Evolutionary conservation across 2,329 filamentous ascomycete genomes (phyloP), one percentile per base, ranked within the genome.

Genomic region (Shiraia bambusicola): DNA sequence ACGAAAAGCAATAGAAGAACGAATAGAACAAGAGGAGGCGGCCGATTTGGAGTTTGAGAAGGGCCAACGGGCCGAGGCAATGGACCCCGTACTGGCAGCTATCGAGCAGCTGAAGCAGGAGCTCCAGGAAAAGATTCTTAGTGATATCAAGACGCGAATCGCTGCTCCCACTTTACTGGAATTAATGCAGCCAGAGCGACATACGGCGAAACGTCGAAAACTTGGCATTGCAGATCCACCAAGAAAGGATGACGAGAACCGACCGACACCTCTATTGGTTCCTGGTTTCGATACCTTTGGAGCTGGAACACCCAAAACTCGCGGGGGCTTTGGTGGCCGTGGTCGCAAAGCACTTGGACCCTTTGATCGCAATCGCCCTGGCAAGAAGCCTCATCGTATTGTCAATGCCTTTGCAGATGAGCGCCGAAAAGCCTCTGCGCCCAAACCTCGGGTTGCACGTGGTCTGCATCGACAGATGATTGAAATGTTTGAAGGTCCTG

Each of bases 11-110:
- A 84, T 92, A 47, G 76, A 77, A 41, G 82, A 84, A 42, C 80
- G 83, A 42, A 72, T 81, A 31, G 80, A 80, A 40, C 82, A 79
- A 34, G 88, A 95, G 60, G 84, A 89, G 30, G 87, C 88, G 49
- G 79, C 84, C 34, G 92, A 96, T 61, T 64, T 92, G 6, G 90
- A 96, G 61, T 87, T 93, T 54, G 92, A 97, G 67, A 96, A 93
- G 72, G 84, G 83, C 61, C 86, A 92, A 56, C 78, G 92, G 37
- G 91, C 91, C 13, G 85, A 86, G 60, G 86, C 94, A 63, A 81
- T 96, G 51, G 92, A 98, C 67, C 92, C 93, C n/a, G 88, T 92
- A 4, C 73, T 77, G 34, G 92, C 94, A 62, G 92, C 93, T 25
- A 76, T 90, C 28, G 83, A 91, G 47, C 79, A 87, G 31, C 79